A percentile compares a stretch with the other conserved stretches of the same genome.
Conservation (phyloP, 1,139 yeast genomes). For the Magnusiomyces fungicola region DNA sequence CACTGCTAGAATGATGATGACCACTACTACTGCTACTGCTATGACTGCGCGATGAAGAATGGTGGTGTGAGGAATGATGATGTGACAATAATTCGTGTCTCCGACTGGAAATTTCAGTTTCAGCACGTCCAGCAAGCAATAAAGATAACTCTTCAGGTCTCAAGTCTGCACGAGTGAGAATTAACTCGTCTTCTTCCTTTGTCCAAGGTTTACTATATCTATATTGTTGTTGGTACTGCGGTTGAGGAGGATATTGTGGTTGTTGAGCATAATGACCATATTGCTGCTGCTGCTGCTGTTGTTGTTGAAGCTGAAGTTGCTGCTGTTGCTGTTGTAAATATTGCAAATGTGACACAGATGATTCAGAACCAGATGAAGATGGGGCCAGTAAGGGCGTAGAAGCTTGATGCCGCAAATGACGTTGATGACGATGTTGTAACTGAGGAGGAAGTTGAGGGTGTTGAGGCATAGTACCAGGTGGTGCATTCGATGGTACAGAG, state of each 20-base stretch:
- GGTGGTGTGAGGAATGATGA: neutral
- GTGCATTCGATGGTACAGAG: constrained; percentile 26
- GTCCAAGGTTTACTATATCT: constrained; percentile 27
- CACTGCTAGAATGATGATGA: neutral
- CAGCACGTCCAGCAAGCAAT: constrained; percentile 52
- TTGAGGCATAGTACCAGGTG: constrained; percentile 8
- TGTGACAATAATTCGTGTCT: constrained; percentile 7
- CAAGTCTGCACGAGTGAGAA: constrained; percentile 53
- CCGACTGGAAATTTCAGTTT: constrained; percentile 14
- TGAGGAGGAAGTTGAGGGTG: constrained; percentile 10
- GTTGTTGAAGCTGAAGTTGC: neutral
- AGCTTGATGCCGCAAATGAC: neutral
- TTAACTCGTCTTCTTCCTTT: constrained; percentile 68
- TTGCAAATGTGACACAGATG: constrained; percentile 2
- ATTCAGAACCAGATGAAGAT: neutral
- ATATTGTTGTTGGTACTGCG: neutral
- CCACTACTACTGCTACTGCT: neutral
- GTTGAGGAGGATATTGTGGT: constrained; percentile 6
- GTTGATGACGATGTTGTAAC: constrained; percentile 7
- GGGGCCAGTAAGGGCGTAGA: neutral
- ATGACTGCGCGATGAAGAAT: neutral
- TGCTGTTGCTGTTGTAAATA: constrained; percentile 3
- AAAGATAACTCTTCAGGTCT: constrained; percentile 70
- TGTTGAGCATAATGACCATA: neutral
- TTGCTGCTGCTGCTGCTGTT: constrained; percentile 6